Evolutionary conservation across 2,329 filamentous ascomycete species (phyloP).

Genomic region (Arthrobotrys sinensis): DNA sequence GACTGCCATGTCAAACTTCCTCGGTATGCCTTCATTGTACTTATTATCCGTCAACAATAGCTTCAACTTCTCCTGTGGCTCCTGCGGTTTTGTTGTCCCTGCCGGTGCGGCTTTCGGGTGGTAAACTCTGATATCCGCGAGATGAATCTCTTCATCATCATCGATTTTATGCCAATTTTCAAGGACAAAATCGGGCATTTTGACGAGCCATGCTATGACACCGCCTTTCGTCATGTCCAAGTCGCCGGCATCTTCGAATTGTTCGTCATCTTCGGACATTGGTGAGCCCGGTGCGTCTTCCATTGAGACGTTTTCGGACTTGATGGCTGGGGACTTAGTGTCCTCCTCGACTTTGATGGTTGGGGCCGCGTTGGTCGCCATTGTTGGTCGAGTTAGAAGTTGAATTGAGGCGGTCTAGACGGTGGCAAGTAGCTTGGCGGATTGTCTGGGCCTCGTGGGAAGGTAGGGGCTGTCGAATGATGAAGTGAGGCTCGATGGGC

Average conservation of each 20-base stretch:
- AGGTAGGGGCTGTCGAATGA: neutral
- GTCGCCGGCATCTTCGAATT: slow-evolving; percentile 79
- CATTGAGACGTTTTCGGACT: slow-evolving; percentile 55
- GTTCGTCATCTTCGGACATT: slow-evolving; percentile 74
- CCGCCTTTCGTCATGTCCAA: slow-evolving; percentile 73
- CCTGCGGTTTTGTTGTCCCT: neutral
- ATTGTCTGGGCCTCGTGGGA: slow-evolving; percentile 6
- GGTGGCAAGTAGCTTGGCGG: neutral
- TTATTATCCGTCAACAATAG: slow-evolving; percentile 63
- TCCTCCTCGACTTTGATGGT: slow-evolving; percentile 58
- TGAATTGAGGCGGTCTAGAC: slow-evolving; percentile 8
- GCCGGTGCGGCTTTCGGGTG: slow-evolving; percentile 20
- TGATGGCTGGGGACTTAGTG: slow-evolving; percentile 50
- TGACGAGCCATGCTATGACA: slow-evolving; percentile 76
- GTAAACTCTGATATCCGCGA: slow-evolving; percentile 79
- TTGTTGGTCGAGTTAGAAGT: slow-evolving; percentile 20
- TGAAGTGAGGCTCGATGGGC: slow-evolving; percentile 3
- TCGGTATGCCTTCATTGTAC: slow-evolving; percentile 82
- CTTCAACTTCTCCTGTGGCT: slow-evolving; percentile 61
- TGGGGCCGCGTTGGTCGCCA: slow-evolving; percentile 49
- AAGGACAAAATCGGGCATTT: slow-evolving; percentile 85
- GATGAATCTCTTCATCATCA: slow-evolving; percentile 84
- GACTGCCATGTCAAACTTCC: slow-evolving; percentile 87
- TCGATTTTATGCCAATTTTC: slow-evolving; percentile 82
- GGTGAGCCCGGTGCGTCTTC: slow-evolving; percentile 49